A percentile compares a stretch with the other conserved stretches of the same genome.
Evolutionary conservation across 2,329 filamentous ascomycete species (phyloP).

Genomic region (Claviceps capensis): DNA sequence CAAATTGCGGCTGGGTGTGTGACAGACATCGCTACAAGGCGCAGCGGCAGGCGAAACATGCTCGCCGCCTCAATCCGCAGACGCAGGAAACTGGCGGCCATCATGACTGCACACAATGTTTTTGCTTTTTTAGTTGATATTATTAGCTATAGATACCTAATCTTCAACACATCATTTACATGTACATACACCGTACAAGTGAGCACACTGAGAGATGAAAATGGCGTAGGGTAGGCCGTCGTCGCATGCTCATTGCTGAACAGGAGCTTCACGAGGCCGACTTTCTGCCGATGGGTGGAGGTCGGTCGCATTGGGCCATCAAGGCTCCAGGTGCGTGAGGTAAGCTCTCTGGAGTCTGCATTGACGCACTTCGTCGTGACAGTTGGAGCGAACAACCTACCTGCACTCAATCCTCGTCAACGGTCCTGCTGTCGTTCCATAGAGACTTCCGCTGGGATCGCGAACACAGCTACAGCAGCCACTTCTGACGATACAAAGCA

Average conservation of each 20-base stretch:
- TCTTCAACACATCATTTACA: too few relatives aligned
- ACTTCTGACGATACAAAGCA: too few relatives aligned
- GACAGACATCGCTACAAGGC: background rate
- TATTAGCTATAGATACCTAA: too few relatives aligned
- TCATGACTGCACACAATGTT: too few relatives aligned
- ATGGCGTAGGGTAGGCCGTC: too few relatives aligned
- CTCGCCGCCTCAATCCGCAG: too few relatives aligned
- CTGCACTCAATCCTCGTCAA: background rate
- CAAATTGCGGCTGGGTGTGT: background rate
- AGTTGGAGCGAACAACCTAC: slow-evolving; percentile 1
- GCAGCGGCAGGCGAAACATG: too few relatives aligned
- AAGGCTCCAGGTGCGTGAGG: slow-evolving; percentile 27
- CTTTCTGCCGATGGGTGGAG: slow-evolving; percentile 16
- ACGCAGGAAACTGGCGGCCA: too few relatives aligned
- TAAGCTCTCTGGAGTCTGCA: slow-evolving; percentile 19
- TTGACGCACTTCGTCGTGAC: background rate
- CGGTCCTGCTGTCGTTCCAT: background rate
- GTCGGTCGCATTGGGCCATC: slow-evolving; percentile 5
- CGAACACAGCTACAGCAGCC: background rate
- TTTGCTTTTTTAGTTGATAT: too few relatives aligned
- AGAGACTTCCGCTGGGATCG: background rate
- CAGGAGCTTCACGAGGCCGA: slow-evolving; percentile 12
- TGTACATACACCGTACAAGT: too few relatives aligned
- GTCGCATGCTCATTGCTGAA: too few relatives aligned
- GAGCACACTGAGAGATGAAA: too few relatives aligned